These are phyloP conservation scores for Fusarium irregulare DNA, from an alignment of 2,329 filamentous ascomycete species.

Conservation along the genomic window DNA sequence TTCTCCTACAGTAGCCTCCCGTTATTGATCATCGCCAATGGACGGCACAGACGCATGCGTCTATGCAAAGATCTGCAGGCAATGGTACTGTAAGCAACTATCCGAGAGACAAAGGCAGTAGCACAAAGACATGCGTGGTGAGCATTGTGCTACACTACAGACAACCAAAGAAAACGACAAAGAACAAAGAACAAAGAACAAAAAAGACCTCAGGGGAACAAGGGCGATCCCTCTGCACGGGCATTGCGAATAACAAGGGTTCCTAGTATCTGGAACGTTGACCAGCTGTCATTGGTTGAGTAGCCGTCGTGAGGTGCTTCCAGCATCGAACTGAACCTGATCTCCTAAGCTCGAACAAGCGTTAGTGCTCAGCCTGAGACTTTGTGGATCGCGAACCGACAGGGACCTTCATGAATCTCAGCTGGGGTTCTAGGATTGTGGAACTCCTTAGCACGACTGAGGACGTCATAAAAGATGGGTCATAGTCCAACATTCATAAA, in stretches of 20 bases:
- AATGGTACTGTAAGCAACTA: not conserved
- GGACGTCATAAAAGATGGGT: conserved; percentile 29
- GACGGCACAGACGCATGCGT: conserved; percentile 19
- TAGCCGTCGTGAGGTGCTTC: conserved; percentile 1
- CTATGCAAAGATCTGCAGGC: conserved; percentile 2
- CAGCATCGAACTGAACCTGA: conserved; percentile 8
- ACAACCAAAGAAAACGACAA: conserved; percentile 1
- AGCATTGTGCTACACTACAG: conserved; percentile 11
- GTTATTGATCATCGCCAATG: conserved; percentile 20
- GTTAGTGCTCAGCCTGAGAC: conserved; percentile 40
- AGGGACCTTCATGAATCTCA: conserved; percentile 6
- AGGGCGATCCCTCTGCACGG: conserved; percentile 11
- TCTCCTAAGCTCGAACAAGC: conserved; percentile 5
- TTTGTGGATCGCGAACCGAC: conserved; percentile 24
- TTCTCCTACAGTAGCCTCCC: conserved; percentile 19
- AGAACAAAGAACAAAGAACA: not conserved
- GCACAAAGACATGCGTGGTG: conserved; percentile 13
- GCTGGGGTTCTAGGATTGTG: not conserved
- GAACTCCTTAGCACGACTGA: not conserved
- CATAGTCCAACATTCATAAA: not conserved
- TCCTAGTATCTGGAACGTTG: conserved; percentile 2
- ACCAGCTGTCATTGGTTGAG: conserved; percentile 19
- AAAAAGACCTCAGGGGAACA: conserved; percentile 29
- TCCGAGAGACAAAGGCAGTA: conserved; percentile 4
- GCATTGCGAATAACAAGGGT: conserved; percentile 18